These are phyloP conservation scores for Rhipidocladum racemiflorum DNA, from an alignment of 176 grass and related monocot genomes.

Conservation along the genomic window DNA sequence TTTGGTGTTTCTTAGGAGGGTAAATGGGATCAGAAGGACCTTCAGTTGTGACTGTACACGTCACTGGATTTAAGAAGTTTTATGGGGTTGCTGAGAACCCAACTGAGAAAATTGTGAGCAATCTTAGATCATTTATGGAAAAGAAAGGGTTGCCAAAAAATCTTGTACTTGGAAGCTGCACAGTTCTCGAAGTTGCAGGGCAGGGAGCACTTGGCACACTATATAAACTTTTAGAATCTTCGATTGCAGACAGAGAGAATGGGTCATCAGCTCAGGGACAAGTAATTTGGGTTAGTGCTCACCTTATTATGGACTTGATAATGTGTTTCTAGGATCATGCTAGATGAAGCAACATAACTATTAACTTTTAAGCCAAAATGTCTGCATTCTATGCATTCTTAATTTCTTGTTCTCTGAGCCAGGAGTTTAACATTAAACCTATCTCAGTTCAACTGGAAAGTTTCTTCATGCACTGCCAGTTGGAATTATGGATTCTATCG, in stretches of 20 bases:
- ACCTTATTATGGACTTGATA: slow-evolving; percentile 14
- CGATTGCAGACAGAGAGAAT: slow-evolving; percentile 44
- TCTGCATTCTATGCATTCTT: not conserved
- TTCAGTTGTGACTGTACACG: slow-evolving; percentile 70
- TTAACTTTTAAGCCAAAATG: slow-evolving; percentile 25
- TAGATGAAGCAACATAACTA: not conserved
- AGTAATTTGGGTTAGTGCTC: slow-evolving; percentile 78
- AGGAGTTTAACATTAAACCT: not conserved
- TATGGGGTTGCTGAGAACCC: slow-evolving; percentile 93
- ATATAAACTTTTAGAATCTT: slow-evolving; percentile 63
- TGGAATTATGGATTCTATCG: not conserved
- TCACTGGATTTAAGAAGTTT: slow-evolving; percentile 99
- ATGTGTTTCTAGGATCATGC: slow-evolving; percentile 14
- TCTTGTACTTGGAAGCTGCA: slow-evolving; percentile 77
- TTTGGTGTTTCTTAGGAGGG: not conserved
- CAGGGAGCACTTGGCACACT: slow-evolving; percentile 67
- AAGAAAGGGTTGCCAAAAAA: slow-evolving; percentile 82
- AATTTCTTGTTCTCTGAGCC: not conserved
- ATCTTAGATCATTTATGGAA: slow-evolving; percentile 71
- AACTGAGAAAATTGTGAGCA: slow-evolving; percentile 78
- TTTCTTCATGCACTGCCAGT: not conserved
- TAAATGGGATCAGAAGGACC: slow-evolving; percentile 97
- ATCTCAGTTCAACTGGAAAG: not conserved
- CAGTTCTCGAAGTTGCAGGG: slow-evolving; percentile 82
- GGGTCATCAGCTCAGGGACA: slow-evolving; percentile 48